Conservation (phyloP, 1,139 yeast genomes). For the Pneumocystis oryctolagi region DNA sequence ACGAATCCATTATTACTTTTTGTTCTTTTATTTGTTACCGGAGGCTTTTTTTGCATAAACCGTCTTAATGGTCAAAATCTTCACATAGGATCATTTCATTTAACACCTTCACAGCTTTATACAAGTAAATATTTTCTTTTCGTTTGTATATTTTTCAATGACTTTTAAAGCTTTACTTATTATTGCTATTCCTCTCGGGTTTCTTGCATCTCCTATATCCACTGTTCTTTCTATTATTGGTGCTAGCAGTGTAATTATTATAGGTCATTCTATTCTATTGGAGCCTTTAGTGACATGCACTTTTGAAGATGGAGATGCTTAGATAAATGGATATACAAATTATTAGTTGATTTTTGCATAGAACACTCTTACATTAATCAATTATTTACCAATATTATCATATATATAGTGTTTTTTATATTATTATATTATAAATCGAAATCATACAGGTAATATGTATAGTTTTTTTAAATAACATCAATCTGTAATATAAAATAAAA, state of each 20-base stretch:
- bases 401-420: neutral
- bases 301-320: neutral
- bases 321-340: neutral
- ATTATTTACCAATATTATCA: neutral
- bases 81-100: slow-evolving; percentile 29
- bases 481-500: neutral
- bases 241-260: slow-evolving; percentile 72
- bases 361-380: neutral
- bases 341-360: neutral
- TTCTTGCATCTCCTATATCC: slow-evolving; percentile 83
- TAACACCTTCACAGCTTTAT: slow-evolving; percentile 73
- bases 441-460: neutral
- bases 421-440: neutral
- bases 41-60: slow-evolving; percentile 67
- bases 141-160: slow-evolving; percentile 1
- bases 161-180: slow-evolving; percentile 3
- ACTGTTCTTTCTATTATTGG: slow-evolving; percentile 96
- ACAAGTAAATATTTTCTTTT: slow-evolving; percentile 64
- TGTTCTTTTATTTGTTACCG: slow-evolving; percentile 39
- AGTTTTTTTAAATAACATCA: neutral
- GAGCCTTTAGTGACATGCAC: slow-evolving; percentile 71
- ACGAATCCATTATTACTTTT: slow-evolving; percentile 74
- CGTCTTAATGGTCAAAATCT: slow-evolving; percentile 71
- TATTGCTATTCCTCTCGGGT: slow-evolving; percentile 57
- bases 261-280: slow-evolving; percentile 85